A percentile compares a stretch with the other conserved stretches of the same genome.
phyloP scores from a whole-genome alignment of 441 rosid genomes.

The Macaranga tanarius region DNA sequence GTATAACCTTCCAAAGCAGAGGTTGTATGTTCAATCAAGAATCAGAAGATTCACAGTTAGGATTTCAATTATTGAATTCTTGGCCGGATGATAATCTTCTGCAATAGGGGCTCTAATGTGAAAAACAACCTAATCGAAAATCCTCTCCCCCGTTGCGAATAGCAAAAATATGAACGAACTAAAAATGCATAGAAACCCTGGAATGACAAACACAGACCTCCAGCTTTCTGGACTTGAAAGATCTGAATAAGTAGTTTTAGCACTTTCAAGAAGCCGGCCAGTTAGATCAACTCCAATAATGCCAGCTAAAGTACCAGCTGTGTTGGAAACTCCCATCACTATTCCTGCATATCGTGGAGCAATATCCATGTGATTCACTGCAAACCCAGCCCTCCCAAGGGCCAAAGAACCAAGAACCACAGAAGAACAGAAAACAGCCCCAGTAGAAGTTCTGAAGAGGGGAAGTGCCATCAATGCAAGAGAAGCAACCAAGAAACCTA shows the following conservation, averaged over 20 bases:
- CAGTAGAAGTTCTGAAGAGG: constrained; percentile 61
- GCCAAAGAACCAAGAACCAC: constrained; percentile 89
- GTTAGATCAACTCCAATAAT: constrained; percentile 86
- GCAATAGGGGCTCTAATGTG: constrained; percentile 8
- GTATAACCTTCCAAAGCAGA: constrained; percentile 6
- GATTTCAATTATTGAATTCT: constrained; percentile 5
- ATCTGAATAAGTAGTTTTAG: constrained; percentile 65
- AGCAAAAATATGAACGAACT: constrained; percentile 72
- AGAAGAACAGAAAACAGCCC: constrained; percentile 80
- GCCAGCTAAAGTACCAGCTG: constrained; percentile 95
- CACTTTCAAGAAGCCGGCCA: constrained; percentile 81
- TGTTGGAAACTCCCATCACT: constrained; percentile 94
- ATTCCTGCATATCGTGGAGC: constrained; percentile 93
- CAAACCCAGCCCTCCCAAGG: constrained; percentile 90
- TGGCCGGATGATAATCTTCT: constrained; percentile 4
- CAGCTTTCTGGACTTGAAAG: constrained; percentile 91
- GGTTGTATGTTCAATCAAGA: constrained; percentile 11
- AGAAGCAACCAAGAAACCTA: constrained; percentile 77
- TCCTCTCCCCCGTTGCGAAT: constrained; percentile 88
- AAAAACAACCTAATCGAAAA: constrained; percentile 60
- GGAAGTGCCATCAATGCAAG: constrained; percentile 83
- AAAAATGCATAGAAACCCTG: constrained; percentile 76
- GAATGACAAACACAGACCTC: constrained; percentile 77
- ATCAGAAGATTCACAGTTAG: constrained; percentile 9
- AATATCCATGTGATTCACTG: constrained; percentile 94